These are phyloP conservation scores for Prunus padus DNA, from an alignment of 306 rosid genomes.

Conservation along the genomic window DNA sequence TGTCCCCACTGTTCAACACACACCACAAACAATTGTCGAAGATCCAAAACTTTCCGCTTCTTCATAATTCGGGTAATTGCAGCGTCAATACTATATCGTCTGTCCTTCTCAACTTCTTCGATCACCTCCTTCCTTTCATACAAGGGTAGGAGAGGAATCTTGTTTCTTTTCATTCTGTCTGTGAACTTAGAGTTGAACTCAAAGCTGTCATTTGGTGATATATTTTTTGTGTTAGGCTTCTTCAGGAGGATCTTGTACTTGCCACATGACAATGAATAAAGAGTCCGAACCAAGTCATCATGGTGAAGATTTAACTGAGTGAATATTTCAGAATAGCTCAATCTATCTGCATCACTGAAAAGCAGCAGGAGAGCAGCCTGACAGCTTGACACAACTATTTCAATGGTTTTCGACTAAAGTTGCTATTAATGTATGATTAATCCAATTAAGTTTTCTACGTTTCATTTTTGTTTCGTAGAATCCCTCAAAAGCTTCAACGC, in stretches of 20 bases:
- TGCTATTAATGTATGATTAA: conserved; percentile 63
- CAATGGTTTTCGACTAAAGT: conserved; percentile 59
- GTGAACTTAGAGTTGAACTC: conserved; percentile 64
- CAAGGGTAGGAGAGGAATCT: conserved; percentile 65
- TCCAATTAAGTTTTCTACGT: conserved; percentile 70
- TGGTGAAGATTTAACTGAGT: conserved; percentile 54
- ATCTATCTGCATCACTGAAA: conserved; percentile 56
- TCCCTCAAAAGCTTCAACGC: conserved; percentile 63
- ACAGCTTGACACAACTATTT: conserved; percentile 64
- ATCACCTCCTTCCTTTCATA: conserved; percentile 64
- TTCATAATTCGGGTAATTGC: conserved; percentile 79
- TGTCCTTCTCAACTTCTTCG: conserved; percentile 71
- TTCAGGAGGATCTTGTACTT: conserved; percentile 66
- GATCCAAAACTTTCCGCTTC: conserved; percentile 56
- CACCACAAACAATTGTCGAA: conserved; percentile 58
- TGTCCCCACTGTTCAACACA: conserved; percentile 60
- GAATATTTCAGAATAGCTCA: conserved; percentile 63
- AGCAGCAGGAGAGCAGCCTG: conserved; percentile 72
- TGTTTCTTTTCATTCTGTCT: conserved; percentile 68
- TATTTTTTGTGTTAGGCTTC: conserved; percentile 53
- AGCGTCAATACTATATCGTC: conserved; percentile 74
- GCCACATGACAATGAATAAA: conserved; percentile 71
- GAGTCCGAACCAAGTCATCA: conserved; percentile 51
- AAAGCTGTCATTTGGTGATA: conserved; percentile 51
- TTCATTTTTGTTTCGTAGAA: conserved; percentile 56